Conservation (phyloP, 805 yeast genomes). For the Blastobotrys chiropterorum region DNA sequence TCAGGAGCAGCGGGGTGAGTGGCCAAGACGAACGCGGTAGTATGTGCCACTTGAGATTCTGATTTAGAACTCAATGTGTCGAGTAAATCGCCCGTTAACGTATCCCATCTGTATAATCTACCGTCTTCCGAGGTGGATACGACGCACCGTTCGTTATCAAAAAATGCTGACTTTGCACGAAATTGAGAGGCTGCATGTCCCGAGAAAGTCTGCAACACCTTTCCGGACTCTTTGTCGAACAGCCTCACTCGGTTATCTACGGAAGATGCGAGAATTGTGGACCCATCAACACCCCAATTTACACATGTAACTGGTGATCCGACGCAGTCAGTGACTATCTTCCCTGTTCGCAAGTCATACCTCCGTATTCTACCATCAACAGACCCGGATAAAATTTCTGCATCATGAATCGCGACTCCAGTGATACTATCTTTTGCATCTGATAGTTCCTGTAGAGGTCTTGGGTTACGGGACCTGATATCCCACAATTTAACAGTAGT, state of each 20-base stretch:
- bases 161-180: constrained; percentile 23
- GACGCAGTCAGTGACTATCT: constrained; percentile 20
- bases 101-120: constrained; percentile 24
- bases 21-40: constrained; percentile 11
- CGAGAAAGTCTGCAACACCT: constrained; percentile 20
- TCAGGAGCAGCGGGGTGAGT: constrained; percentile 8
- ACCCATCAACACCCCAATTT: constrained; percentile 9
- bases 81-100: constrained; percentile 15
- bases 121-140: constrained; percentile 29
- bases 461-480: constrained; percentile 16
- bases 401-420: constrained; percentile 16
- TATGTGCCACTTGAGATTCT: not conserved
- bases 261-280: constrained; percentile 21
- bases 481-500: constrained; percentile 32
- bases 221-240: constrained; percentile 23
- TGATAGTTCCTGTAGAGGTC: constrained; percentile 33
- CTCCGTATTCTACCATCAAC: constrained; percentile 29
- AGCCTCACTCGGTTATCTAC: constrained; percentile 25
- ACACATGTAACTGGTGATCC: constrained; percentile 28
- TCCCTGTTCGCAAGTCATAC: constrained; percentile 30
- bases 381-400: constrained; percentile 26
- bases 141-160: constrained; percentile 18
- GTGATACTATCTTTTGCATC: constrained; percentile 33
- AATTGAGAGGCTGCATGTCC: constrained; percentile 25
- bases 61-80: constrained; percentile 1